Percentiles rank a stretch among this genome's conserved stretches.
Conservation (phyloP, 1,284 basidiomycete species). For the Tilletia caries region DNA sequence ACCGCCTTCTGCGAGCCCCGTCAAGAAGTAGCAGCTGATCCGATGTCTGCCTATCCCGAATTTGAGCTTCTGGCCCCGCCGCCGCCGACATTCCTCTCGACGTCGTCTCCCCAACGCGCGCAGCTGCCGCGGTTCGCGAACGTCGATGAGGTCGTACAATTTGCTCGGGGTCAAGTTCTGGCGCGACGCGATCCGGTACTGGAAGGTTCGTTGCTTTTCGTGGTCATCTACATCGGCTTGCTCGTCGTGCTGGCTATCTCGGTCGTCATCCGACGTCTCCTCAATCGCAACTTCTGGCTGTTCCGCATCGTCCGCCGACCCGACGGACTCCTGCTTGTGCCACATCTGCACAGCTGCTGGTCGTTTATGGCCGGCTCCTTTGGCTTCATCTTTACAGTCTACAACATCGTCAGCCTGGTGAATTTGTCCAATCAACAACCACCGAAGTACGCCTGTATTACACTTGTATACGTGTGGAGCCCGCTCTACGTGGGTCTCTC, state of each 20-base stretch:
- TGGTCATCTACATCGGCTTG: slow-evolving; percentile 5
- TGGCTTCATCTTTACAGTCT: background rate
- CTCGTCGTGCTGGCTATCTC: background rate
- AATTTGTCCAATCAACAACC: background rate
- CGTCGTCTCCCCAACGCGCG: background rate
- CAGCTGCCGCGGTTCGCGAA: background rate
- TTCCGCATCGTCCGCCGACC: background rate
- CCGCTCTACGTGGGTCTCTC: background rate
- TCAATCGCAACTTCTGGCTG: slow-evolving; percentile 3
- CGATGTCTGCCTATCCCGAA: background rate
- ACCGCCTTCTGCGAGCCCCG: background rate
- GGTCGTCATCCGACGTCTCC: background rate
- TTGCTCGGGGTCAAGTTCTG: background rate
- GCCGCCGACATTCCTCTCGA: background rate
- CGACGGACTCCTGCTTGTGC: background rate
- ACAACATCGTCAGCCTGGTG: background rate
- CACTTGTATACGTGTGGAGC: background rate
- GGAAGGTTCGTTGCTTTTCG: background rate
- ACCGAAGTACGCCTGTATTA: background rate
- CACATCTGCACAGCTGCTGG: slow-evolving; percentile 3
- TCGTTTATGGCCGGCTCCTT: background rate
- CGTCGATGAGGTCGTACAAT: background rate
- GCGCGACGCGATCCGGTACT: background rate
- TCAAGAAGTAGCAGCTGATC: background rate
- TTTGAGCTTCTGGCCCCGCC: background rate